Conservation (phyloP, 208 protist species). For the Leishmania martiniquensis region DNA sequence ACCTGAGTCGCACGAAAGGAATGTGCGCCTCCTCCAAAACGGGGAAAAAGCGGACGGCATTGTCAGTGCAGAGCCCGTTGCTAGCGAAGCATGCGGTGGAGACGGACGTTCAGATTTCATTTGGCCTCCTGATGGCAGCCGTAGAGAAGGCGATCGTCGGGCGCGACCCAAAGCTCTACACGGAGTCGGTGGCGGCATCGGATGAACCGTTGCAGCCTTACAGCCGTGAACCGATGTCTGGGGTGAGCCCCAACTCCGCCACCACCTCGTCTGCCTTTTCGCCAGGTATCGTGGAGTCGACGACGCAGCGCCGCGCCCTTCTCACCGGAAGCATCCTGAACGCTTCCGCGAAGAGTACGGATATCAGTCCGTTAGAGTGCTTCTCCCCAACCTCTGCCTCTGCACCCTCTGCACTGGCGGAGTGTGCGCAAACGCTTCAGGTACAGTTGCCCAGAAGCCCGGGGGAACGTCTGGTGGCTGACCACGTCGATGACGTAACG, state of each 20-base stretch:
- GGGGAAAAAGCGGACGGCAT: conserved; percentile 8
- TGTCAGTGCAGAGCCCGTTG: conserved; percentile 7
- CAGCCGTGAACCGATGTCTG: not conserved
- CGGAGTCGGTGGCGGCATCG: not conserved
- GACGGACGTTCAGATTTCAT: conserved; percentile 17
- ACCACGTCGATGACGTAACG: conserved; percentile 5
- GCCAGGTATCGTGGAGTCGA: not conserved
- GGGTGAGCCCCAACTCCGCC: not conserved
- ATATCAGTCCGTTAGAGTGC: conserved; percentile 5
- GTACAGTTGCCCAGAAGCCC: not conserved
- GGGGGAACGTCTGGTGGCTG: not conserved
- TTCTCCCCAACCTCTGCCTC: not conserved
- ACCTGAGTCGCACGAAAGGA: not conserved
- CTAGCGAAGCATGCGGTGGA: conserved; percentile 18
- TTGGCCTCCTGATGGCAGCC: not conserved
- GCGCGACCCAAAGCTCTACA: conserved; percentile 3
- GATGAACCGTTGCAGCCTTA: not conserved
- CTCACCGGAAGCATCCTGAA: conserved; percentile 2
- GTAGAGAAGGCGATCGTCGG: not conserved
- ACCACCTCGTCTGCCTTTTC: not conserved
- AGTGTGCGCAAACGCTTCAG: not conserved
- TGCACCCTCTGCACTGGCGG: not conserved
- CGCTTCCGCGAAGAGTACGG: conserved; percentile 6
- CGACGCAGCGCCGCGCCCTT: not conserved
- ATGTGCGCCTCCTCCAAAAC: conserved; percentile 3